These are phyloP conservation scores for Taxillus chinensis DNA, from an alignment of 164 flowering plant species.

Conservation along the genomic window DNA sequence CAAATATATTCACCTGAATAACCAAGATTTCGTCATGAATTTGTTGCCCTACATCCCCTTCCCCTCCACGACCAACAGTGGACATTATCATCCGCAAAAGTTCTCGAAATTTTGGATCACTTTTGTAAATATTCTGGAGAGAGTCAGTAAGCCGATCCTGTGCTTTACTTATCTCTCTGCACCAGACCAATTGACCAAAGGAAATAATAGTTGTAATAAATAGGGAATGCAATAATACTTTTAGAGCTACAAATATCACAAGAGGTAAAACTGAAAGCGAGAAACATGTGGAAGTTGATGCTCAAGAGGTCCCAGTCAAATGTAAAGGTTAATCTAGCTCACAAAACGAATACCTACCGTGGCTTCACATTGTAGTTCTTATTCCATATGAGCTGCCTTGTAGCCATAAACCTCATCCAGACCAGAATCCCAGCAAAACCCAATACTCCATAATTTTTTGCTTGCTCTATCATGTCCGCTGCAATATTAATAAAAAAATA, in stretches of 20 bases:
- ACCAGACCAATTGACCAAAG: background rate
- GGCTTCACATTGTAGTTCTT: constrained; percentile 98
- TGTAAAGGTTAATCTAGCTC: background rate
- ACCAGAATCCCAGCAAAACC: constrained; percentile 94
- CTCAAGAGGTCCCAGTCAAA: background rate
- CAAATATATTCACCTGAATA: constrained; percentile 51
- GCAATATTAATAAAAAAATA: constrained; percentile 62
- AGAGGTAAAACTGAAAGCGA: no score
- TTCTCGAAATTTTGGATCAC: constrained; percentile 60
- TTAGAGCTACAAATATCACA: no score
- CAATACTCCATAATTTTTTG: constrained; percentile 59
- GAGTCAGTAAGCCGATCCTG: constrained; percentile 88
- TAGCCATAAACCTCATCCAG: constrained; percentile 99
- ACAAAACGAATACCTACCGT: constrained; percentile 51
- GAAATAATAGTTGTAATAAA: background rate
- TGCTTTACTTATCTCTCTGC: constrained; percentile 94
- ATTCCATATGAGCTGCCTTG: constrained; percentile 96
- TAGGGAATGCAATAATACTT: no score
- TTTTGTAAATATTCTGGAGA: constrained; percentile 59
- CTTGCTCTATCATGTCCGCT: constrained; percentile 73
- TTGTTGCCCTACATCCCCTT: constrained; percentile 98
- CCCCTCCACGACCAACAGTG: constrained; percentile 98
- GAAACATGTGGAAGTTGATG: no score
- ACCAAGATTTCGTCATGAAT: constrained; percentile 95
- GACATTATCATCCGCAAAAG: constrained; percentile 81